Evolutionary conservation across 306 rosid species (phyloP), one percentile per base, ranked within the genome.

Genomic region (Delonix regia): DNA sequence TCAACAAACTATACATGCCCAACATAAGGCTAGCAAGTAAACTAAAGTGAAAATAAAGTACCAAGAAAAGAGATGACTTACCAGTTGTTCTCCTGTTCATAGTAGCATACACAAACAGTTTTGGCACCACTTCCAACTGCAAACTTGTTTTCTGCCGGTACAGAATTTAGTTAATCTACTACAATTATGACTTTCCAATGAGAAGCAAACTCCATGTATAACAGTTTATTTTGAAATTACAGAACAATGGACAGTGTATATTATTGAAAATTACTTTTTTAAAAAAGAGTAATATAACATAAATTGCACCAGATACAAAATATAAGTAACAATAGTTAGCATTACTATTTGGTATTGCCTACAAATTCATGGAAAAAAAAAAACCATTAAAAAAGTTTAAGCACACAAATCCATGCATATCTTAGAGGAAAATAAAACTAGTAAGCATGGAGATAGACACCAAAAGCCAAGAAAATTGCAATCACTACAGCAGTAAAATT

Each of bases 41-140:
- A 59, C 56, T 71, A 71, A 80, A 73, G 36, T 52, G 14, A 68
- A 65, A 59, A 61, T 45, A 36, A 73, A 71, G 28, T 39, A 52
- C 55, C 11, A 38, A 39, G 64, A 48, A 71, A 60, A 78, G 5
- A 59, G 57, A 41, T 30, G 47, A 56, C 66, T 83, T 73, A 96
- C 98, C 98, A 96, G 85, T 96, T 96, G 84, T 96, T 93, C 72
- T 96, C 99, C 85, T 93, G 99, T 86, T 96, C 99, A 80, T 96
- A 96, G 83, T 96, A 93, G 90, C 98, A 96, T 78, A 96, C 78
- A 86, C 98, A 96, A 84, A 93, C 96, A 80, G 94, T 93, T 85
- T 90, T 96, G 53, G 99, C 97, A 68, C 99, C 99, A 82, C 99
- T 96, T 64, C 99, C 99, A 74, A 96, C 98, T 27, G 99, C 99